Percentiles rank a stretch among this genome's conserved stretches.
phyloP scores from a whole-genome alignment of 1,284 basidiomycete species.

The Trichosporon coremiiforme region DNA sequence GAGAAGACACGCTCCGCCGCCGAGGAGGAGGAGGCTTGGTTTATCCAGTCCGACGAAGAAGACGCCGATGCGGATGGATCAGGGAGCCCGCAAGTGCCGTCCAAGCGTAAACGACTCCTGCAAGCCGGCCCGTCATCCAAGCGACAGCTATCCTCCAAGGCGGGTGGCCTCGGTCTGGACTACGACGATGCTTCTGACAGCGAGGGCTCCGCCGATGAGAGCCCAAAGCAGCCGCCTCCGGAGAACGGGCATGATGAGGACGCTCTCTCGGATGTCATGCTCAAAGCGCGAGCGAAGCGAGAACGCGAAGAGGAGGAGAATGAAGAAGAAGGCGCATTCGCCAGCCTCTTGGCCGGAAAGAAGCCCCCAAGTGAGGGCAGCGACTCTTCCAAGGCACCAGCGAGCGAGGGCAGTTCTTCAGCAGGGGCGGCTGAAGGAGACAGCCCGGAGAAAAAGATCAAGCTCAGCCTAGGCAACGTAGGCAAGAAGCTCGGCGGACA shows the following conservation, averaged over 20 bases:
- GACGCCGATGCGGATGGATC: constrained; percentile 30
- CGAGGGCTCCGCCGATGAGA: constrained; percentile 43
- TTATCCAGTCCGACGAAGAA: constrained; percentile 71
- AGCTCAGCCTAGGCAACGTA: constrained; percentile 38
- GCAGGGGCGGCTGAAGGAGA: neutral
- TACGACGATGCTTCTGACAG: constrained; percentile 56
- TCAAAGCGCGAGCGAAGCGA: constrained; percentile 68
- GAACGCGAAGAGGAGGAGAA: constrained; percentile 70
- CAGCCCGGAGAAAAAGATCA: constrained; percentile 46
- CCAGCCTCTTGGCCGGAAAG: constrained; percentile 21
- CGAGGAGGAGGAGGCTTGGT: constrained; percentile 79
- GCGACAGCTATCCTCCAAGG: constrained; percentile 23
- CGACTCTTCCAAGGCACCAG: neutral
- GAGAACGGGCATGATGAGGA: constrained; percentile 36
- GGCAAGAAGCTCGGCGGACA: constrained; percentile 35
- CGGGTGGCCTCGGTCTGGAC: constrained; percentile 44
- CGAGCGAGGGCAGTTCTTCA: neutral
- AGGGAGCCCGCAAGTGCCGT: constrained; percentile 22
- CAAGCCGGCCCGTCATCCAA: constrained; percentile 29
- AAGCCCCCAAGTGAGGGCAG: neutral
- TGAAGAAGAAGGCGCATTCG: constrained; percentile 61
- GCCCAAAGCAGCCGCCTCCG: constrained; percentile 12
- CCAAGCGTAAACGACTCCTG: constrained; percentile 40
- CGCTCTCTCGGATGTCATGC: constrained; percentile 57
- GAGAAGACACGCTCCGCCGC: constrained; percentile 61